phyloP scores from a whole-genome alignment of 164 flowering plant species.

The Nymphaea colorata region DNA sequence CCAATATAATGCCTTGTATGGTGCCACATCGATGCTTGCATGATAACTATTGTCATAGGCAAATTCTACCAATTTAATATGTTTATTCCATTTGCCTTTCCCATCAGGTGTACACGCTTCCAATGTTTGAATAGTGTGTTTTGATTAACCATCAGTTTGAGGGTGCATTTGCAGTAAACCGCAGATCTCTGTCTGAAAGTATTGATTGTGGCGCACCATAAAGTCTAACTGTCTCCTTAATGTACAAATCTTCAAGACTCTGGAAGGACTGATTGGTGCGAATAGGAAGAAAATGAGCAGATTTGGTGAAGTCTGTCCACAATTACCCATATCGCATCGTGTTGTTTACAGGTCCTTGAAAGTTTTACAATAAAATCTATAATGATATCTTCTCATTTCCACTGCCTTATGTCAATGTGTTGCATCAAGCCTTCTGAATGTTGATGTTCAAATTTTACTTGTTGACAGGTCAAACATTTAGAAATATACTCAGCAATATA shows the following conservation, averaged over 20 bases:
- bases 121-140: background rate
- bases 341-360: background rate
- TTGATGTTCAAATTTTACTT: background rate
- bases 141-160: constrained; percentile 3
- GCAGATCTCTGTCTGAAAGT: constrained; percentile 1
- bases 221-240: too few species aligned
- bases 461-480: background rate
- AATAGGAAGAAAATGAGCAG: background rate
- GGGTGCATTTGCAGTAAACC: constrained; percentile 1
- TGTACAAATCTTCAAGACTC: too few species aligned
- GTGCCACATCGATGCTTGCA: background rate
- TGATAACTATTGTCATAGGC: background rate
- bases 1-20: background rate
- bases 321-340: background rate
- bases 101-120: background rate
- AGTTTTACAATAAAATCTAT: background rate
- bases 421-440: background rate
- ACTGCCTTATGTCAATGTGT: background rate
- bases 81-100: background rate
- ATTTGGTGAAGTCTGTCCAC: constrained; percentile 1
- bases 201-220: too few species aligned
- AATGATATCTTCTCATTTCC: constrained; percentile 4
- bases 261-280: background rate
- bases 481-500: background rate
- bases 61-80: background rate